phyloP scores from a whole-genome alignment of 2,329 filamentous ascomycete genomes.

The Arachnopeziza araneosa region DNA sequence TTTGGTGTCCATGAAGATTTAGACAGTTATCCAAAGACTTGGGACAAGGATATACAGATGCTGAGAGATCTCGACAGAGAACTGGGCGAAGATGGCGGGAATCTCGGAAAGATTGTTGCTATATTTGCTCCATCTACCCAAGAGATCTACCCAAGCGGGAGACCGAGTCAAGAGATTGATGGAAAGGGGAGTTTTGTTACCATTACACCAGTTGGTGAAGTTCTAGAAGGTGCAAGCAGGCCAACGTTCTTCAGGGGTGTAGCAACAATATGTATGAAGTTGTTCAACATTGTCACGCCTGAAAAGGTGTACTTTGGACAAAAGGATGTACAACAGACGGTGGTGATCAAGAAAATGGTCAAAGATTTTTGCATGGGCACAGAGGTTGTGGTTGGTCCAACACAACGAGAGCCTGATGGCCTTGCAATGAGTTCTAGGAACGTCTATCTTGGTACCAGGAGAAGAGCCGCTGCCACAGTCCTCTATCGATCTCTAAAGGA shows the following conservation, averaged over 20 bases:
- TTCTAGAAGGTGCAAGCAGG: conserved; percentile 77
- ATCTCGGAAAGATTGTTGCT: conserved; percentile 65
- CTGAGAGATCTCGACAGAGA: conserved; percentile 66
- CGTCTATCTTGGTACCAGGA: conserved; percentile 76
- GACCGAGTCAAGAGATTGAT: conserved; percentile 62
- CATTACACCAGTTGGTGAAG: conserved; percentile 75
- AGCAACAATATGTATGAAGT: conserved; percentile 91
- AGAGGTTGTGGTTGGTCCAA: conserved; percentile 67
- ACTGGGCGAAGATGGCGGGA: conserved; percentile 54
- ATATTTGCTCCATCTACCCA: conserved; percentile 80
- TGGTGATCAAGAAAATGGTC: conserved; percentile 81
- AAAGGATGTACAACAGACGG: conserved; percentile 95
- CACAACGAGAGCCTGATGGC: conserved; percentile 71
- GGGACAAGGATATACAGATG: conserved; percentile 67
- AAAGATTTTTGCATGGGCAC: conserved; percentile 79
- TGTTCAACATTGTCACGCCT: conserved; percentile 77
- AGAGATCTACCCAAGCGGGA: conserved; percentile 81
- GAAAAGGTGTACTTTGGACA: conserved; percentile 90
- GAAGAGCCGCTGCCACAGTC: conserved; percentile 67
- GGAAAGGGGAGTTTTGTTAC: conserved; percentile 86
- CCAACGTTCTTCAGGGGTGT: conserved; percentile 97
- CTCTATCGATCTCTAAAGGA: conserved; percentile 63
- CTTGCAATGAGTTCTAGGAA: conserved; percentile 90
- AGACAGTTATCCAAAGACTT: conserved; percentile 82
- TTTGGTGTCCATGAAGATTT: conserved; percentile 89